Conservation (phyloP, 192 early-diverging fungal species). For the Backusella luteola region DNA sequence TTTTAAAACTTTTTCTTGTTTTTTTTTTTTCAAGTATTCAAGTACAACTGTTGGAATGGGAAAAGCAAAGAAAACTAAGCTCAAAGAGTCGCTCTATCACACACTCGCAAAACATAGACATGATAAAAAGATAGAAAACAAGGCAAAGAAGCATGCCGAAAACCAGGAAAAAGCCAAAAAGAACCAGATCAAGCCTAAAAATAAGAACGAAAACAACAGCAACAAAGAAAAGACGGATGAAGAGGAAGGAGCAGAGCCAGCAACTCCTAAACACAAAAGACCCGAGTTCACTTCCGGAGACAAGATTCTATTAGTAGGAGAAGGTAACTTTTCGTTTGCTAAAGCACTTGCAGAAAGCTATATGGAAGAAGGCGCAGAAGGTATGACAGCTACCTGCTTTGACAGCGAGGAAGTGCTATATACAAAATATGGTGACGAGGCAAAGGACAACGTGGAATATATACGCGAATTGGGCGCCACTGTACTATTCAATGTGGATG, state of each 20-base stretch:
- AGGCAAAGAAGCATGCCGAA: neutral
- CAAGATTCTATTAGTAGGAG: conserved; percentile 74
- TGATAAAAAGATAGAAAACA: neutral
- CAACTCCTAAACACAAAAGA: neutral
- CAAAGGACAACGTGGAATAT: conserved; percentile 61
- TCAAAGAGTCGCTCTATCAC: neutral
- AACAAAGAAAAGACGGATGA: neutral
- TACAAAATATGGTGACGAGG: conserved; percentile 76
- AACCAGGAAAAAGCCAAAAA: conserved; percentile 13
- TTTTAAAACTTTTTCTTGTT: neutral
- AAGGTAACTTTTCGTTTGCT: conserved; percentile 96
- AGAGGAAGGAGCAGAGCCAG: neutral
- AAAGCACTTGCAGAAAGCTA: conserved; percentile 57
- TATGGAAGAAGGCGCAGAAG: conserved; percentile 53
- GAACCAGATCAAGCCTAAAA: conserved; percentile 8
- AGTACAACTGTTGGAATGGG: neutral
- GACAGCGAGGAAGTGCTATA: conserved; percentile 66
- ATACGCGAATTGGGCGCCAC: conserved; percentile 62
- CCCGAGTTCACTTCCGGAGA: conserved; percentile 35
- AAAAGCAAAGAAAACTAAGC: neutral
- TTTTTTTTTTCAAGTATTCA: neutral
- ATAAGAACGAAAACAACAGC: neutral
- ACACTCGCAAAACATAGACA: neutral
- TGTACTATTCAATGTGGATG: conserved; percentile 79
- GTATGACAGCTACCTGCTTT: conserved; percentile 72